Conservation (phyloP, 441 rosid species). For the Lepidium campestre region DNA sequence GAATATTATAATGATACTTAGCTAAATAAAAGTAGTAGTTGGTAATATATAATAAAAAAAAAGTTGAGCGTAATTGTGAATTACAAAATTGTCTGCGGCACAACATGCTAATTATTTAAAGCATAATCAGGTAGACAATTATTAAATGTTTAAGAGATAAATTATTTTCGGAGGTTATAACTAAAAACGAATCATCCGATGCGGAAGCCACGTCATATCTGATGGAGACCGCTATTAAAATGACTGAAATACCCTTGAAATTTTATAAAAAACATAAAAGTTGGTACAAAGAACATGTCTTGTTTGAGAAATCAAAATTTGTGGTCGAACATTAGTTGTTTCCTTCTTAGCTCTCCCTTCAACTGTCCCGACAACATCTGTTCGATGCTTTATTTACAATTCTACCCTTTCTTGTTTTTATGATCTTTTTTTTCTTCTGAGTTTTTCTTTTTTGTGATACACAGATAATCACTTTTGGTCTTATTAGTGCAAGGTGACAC, state of each 20-base stretch:
- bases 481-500: too few species aligned
- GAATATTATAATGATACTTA: not conserved
- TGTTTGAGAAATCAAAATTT: not conserved
- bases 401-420: constrained; percentile 9
- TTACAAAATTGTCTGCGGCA: not conserved
- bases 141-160: not conserved
- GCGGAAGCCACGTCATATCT: constrained; percentile 20
- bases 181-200: constrained; percentile 15
- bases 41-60: too few species aligned
- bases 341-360: constrained; percentile 11
- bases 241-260: constrained; percentile 7
- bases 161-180: constrained; percentile 23
- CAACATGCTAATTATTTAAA: constrained; percentile 22
- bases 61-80: not conserved
- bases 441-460: too few species aligned
- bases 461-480: too few species aligned
- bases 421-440: not conserved
- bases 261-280: not conserved
- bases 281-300: constrained; percentile 24
- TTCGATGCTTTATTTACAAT: constrained; percentile 16
- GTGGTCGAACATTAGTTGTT: constrained; percentile 6
- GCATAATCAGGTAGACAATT: constrained; percentile 26
- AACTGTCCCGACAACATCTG: constrained; percentile 14
- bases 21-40: not conserved
- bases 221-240: not conserved